Evolutionary conservation across 108 stramenopile genomes (phyloP).

Genomic region (Schizochytrium sp.): DNA sequence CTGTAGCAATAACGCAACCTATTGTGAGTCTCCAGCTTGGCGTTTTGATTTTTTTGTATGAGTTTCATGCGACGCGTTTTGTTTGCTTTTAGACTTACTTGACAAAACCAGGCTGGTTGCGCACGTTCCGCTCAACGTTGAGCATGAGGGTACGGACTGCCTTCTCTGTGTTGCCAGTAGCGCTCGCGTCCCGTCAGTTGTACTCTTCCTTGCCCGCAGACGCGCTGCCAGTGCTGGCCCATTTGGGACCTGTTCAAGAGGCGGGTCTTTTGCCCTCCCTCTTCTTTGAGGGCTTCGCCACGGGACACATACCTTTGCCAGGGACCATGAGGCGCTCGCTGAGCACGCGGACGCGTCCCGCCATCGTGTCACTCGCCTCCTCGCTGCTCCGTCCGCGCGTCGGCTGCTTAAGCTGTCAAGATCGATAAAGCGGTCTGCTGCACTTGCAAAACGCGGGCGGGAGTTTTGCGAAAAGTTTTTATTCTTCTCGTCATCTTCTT

Average conservation of each 20-base stretch:
- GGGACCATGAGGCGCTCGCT: conserved; percentile 9
- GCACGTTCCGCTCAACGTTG: neutral
- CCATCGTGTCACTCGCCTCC: neutral
- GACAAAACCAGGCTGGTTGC: conserved; percentile 7
- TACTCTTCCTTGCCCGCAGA: neutral
- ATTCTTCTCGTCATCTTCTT: too few relatives aligned
- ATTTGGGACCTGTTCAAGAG: neutral
- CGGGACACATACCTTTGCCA: neutral
- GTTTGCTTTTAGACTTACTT: neutral
- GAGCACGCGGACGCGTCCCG: conserved; percentile 11
- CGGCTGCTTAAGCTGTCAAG: too few relatives aligned
- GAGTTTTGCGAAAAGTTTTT: too few relatives aligned
- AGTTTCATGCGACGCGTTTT: neutral
- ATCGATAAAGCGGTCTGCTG: too few relatives aligned
- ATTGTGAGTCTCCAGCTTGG: neutral
- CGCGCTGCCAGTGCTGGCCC: neutral
- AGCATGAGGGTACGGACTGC: neutral
- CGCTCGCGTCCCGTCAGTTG: too few relatives aligned
- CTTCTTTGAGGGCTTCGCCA: neutral
- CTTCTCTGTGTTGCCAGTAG: neutral
- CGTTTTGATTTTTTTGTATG: neutral
- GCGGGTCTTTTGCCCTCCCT: neutral
- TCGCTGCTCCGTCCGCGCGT: too few relatives aligned
- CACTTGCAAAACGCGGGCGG: too few relatives aligned
- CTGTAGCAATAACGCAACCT: neutral